phyloP scores from a whole-genome alignment of 1,284 basidiomycete species.

The Moesziomyces sp. region DNA sequence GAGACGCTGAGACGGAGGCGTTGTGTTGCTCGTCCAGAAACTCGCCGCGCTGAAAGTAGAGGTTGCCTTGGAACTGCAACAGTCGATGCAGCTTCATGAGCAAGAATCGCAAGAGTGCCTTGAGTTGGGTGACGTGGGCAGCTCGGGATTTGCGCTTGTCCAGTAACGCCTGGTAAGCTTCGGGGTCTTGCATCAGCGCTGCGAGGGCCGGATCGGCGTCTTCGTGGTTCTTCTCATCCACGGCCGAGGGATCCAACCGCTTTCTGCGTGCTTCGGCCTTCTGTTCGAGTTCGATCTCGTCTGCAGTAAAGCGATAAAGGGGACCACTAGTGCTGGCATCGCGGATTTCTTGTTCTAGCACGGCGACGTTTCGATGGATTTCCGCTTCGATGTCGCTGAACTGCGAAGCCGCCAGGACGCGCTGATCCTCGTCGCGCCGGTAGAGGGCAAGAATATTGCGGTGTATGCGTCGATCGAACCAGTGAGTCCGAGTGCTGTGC shows the following conservation, averaged over 20 bases:
- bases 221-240: conserved; percentile 8
- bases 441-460: conserved; percentile 54
- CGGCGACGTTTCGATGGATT: conserved; percentile 18
- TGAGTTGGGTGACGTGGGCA: conserved; percentile 30
- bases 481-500: conserved; percentile 23
- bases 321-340: conserved; percentile 37
- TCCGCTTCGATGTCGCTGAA: conserved; percentile 39
- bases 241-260: not conserved
- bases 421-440: conserved; percentile 45
- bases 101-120: conserved; percentile 40
- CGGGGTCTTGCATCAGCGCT: conserved; percentile 12
- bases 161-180: conserved; percentile 18
- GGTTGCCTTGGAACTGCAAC: conserved; percentile 59
- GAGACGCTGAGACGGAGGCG: not conserved
- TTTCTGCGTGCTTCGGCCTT: conserved; percentile 20
- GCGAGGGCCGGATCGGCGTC: conserved; percentile 12
- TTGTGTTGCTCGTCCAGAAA: conserved; percentile 27
- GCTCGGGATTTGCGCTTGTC: conserved; percentile 35
- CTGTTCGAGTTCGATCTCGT: conserved; percentile 34
- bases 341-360: conserved; percentile 38
- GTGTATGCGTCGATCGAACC: conserved; percentile 47
- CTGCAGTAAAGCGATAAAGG: conserved; percentile 42
- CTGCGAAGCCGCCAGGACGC: conserved; percentile 26
- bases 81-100: conserved; percentile 58
- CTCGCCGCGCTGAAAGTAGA: conserved; percentile 60